These are phyloP conservation scores for Colletotrichum sp. DNA, from an alignment of 2,329 filamentous ascomycete species.

Conservation along the genomic window DNA sequence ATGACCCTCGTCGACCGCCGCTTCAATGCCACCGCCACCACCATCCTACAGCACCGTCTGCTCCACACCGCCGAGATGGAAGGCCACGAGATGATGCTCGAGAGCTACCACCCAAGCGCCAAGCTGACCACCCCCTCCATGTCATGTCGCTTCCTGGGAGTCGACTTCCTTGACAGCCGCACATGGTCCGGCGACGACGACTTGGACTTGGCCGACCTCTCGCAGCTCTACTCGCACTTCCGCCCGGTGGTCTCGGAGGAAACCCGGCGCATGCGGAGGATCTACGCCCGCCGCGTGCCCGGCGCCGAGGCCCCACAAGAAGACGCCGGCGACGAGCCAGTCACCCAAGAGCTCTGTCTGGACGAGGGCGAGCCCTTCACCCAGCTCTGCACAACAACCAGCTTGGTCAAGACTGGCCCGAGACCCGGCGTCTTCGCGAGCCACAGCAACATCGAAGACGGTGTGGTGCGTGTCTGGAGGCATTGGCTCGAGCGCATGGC, in stretches of 20 bases:
- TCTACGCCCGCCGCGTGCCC: constrained; percentile 30
- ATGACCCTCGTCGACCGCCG: constrained; percentile 65
- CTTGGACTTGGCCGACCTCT: constrained; percentile 44
- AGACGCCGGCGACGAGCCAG: constrained; percentile 42
- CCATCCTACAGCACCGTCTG: constrained; percentile 69
- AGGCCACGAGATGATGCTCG: constrained; percentile 73
- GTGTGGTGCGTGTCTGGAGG: constrained; percentile 74
- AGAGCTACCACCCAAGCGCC: constrained; percentile 77
- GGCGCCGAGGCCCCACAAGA: constrained; percentile 26
- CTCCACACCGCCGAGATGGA: constrained; percentile 61
- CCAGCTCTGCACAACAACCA: constrained; percentile 73
- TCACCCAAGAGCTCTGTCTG: constrained; percentile 66
- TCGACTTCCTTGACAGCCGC: constrained; percentile 59
- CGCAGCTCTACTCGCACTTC: constrained; percentile 72
- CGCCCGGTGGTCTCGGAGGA: constrained; percentile 65
- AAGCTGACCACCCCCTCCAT: constrained; percentile 73
- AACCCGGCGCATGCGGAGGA: constrained; percentile 41
- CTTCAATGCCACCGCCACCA: constrained; percentile 66
- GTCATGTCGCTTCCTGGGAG: constrained; percentile 69
- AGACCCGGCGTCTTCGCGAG: constrained; percentile 66
- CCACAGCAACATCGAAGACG: constrained; percentile 70
- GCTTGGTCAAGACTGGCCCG: constrained; percentile 70
- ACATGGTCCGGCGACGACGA: constrained; percentile 24
- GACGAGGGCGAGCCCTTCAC: constrained; percentile 76
- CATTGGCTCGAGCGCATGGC: constrained; percentile 67